Conservation (phyloP, 768 basidiomycete species). For the Paxillus involutus region DNA sequence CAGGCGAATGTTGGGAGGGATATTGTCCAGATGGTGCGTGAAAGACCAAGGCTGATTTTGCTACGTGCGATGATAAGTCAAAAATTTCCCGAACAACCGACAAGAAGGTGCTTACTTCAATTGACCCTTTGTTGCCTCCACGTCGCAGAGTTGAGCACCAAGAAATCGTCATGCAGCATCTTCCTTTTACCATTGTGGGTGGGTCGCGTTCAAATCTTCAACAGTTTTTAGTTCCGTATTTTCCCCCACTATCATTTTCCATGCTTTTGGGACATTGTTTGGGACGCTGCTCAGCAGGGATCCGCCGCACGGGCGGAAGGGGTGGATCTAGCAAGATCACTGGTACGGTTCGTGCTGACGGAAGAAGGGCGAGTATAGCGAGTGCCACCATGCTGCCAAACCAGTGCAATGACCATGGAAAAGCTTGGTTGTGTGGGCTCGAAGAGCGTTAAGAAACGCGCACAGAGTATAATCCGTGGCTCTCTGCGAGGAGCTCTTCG, state of each 20-base stretch:
- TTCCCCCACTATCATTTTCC: neutral
- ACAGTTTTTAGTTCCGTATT: too few species aligned
- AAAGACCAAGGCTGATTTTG: slow-evolving; percentile 27
- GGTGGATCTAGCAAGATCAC: slow-evolving; percentile 24
- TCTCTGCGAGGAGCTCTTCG: slow-evolving; percentile 2
- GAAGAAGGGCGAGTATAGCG: slow-evolving; percentile 14
- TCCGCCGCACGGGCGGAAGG: neutral
- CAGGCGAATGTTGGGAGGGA: slow-evolving; percentile 9
- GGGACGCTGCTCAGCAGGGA: neutral
- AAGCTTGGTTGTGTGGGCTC: neutral
- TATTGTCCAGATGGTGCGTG: neutral
- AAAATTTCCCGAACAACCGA: too few species aligned
- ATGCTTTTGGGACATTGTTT: neutral
- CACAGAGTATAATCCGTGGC: slow-evolving; percentile 12
- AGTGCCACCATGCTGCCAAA: slow-evolving; percentile 16
- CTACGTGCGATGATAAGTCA: neutral
- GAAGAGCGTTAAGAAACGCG: slow-evolving; percentile 14
- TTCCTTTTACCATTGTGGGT: too few species aligned
- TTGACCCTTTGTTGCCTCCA: slow-evolving; percentile 1
- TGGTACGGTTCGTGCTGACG: neutral
- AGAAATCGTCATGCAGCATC: too few species aligned
- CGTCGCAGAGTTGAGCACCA: slow-evolving; percentile 5
- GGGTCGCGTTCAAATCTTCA: too few species aligned
- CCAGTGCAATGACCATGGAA: slow-evolving; percentile 21
- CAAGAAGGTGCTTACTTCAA: slow-evolving; percentile 9